These are phyloP conservation scores for Cicer bijugum DNA, from an alignment of 306 rosid genomes.

Conservation along the genomic window DNA sequence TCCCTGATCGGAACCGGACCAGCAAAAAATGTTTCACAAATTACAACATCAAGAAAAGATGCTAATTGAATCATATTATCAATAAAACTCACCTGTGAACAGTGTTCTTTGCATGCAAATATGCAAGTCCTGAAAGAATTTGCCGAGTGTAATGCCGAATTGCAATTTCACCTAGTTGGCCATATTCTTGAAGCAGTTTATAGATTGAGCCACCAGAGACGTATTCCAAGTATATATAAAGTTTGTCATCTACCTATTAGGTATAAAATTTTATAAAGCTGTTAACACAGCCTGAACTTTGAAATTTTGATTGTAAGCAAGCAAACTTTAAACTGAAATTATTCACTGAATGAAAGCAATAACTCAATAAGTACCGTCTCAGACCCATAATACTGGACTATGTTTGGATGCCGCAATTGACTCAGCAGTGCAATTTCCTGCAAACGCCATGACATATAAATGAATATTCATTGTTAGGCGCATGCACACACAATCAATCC, in stretches of 20 bases:
- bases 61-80: conserved; percentile 30
- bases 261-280: conserved; percentile 37
- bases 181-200: conserved; percentile 89
- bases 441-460: conserved; percentile 36
- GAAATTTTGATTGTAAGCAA: conserved; percentile 17
- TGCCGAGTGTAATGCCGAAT: conserved; percentile 91
- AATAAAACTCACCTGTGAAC: conserved; percentile 76
- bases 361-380: conserved; percentile 57
- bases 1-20: conserved; percentile 72
- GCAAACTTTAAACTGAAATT: conserved; percentile 30
- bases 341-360: conserved; percentile 27
- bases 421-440: conserved; percentile 91
- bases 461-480: conserved; percentile 23
- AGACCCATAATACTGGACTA: conserved; percentile 89
- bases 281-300: conserved; percentile 27
- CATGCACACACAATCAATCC: not conserved
- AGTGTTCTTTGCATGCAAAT: conserved; percentile 86
- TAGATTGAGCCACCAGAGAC: conserved; percentile 93
- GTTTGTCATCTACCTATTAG: conserved; percentile 76
- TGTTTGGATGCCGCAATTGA: conserved; percentile 84
- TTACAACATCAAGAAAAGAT: conserved; percentile 41
- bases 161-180: conserved; percentile 79
- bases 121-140: conserved; percentile 88
- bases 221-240: conserved; percentile 91
- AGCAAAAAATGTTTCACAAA: conserved; percentile 57